Evolutionary conservation across 192 early-diverging fungal species (phyloP), one percentile per base, ranked within the genome.

Genomic region (Borealophlyctis nickersoniae): DNA sequence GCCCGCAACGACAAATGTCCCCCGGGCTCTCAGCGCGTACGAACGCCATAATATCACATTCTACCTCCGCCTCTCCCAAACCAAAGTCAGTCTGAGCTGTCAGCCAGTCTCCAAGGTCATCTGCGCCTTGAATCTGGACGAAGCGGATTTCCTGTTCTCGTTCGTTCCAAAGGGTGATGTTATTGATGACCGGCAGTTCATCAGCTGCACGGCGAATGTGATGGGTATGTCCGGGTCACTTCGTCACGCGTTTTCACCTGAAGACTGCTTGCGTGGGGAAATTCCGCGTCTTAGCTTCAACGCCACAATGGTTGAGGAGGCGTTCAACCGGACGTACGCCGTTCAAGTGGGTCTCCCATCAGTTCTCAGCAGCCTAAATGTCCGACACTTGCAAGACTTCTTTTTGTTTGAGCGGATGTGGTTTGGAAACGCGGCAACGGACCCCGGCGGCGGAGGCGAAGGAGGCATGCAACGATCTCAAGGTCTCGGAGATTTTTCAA

Each of bases 231-330:
- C 84, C 0, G 84, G 79, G 0, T 71, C 83, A 33, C 76, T 89
- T 24, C 84, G 85, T 2, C 90, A 92, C 60, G 69, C 79, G 19
- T 92, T 89, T 61, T 92, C 90, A n/a, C 88, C 88, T 16, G 83
- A 88, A 66, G 81, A 86, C 56, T 88, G 89, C 49, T 65, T 90
- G 30, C 76, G 69, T 31, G 77, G 79, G 23, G 80, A 77, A 62
- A 73, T 88, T 19, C 81, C 85, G 22, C 70, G 80, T n/a, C 75
- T 92, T 30, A 67, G 73, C 34, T 81, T 90, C 36, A 84, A 81
- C 63, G 74, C 75, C 5, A 83, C 84, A 24, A 68, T 89, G 2
- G 80, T 81, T 34, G 58, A 87, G 74, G 3, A 70, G 64, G 29
- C 72, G 77, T 26, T 71, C 62, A 36, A 79, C 63, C 9, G 74